Conservation (phyloP, 352 stramenopile genomes). For the Pythium plurisporium region DNA sequence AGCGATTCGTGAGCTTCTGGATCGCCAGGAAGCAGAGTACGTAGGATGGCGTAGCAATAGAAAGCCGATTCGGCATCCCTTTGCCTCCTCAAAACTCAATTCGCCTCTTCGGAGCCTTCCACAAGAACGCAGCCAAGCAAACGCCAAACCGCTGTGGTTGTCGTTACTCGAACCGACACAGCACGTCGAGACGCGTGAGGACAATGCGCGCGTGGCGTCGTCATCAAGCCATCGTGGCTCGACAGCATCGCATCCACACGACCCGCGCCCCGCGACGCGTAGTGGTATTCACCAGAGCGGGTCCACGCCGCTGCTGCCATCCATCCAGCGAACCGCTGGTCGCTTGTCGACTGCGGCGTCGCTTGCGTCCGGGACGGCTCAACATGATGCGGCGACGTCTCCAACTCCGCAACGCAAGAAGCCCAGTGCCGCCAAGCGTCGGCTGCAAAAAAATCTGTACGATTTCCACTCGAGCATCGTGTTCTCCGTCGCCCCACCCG, state of each 20-base stretch:
- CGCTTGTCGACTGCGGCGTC: constrained; percentile 3
- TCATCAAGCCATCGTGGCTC: neutral
- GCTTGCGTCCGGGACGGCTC: neutral
- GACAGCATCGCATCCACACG: neutral
- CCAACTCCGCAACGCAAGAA: constrained; percentile 1
- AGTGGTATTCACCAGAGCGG: neutral
- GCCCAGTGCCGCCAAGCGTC: constrained; percentile 26
- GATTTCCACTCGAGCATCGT: constrained; percentile 57
- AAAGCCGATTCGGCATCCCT: constrained; percentile 37
- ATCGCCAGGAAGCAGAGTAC: constrained; percentile 48
- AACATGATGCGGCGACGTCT: neutral
- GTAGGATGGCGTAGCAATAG: constrained; percentile 30
- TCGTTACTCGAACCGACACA: constrained; percentile 15
- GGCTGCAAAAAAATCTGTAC: constrained; percentile 47
- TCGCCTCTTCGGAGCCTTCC: constrained; percentile 18
- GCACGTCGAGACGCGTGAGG: neutral
- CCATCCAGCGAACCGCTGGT: neutral
- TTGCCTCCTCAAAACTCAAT: constrained; percentile 56
- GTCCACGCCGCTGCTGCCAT: constrained; percentile 7
- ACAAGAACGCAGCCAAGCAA: neutral
- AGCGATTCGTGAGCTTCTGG: constrained; percentile 48
- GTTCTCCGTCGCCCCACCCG: constrained; percentile 36
- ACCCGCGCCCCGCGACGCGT: neutral
- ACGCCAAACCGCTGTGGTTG: constrained; percentile 24
- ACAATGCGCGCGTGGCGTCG: neutral